phyloP scores from a whole-genome alignment of 1,284 basidiomycete species.

The Paramarasmius palmivorus region DNA sequence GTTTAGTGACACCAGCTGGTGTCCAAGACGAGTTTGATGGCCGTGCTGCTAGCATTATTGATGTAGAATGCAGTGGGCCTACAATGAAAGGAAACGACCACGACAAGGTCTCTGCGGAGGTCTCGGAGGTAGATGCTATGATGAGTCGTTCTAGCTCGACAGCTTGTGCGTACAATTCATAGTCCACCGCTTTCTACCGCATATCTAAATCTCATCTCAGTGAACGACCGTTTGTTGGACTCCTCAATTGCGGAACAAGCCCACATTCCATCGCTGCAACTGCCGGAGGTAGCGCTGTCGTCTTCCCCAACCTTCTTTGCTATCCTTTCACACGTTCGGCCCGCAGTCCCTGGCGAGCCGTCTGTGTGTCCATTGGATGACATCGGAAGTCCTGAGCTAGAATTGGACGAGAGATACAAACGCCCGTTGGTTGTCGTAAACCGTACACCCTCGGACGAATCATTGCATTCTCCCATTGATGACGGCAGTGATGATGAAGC shows the following conservation, averaged over 20 bases:
- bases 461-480: background rate
- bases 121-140: background rate
- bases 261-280: background rate
- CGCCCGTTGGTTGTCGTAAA: background rate
- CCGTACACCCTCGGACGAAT: background rate
- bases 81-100: background rate
- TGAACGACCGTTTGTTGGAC: conserved; percentile 1
- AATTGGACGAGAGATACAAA: background rate
- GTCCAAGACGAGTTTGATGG: background rate
- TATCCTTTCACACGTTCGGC: background rate
- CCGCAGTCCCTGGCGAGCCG: background rate
- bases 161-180: background rate
- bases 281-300: background rate
- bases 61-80: background rate
- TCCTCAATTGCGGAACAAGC: background rate
- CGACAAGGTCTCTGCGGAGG: background rate
- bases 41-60: background rate
- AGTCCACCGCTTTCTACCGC: background rate
- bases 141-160: conserved; percentile 3
- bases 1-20: background rate
- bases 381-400: background rate
- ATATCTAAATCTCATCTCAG: background rate
- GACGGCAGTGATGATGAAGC: background rate
- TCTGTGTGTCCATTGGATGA: background rate
- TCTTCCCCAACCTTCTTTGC: background rate